Evolutionary conservation across 2,329 filamentous ascomycete species (phyloP), one percentile per base, ranked within the genome.

Genomic region (Fonsecaea monophora): DNA sequence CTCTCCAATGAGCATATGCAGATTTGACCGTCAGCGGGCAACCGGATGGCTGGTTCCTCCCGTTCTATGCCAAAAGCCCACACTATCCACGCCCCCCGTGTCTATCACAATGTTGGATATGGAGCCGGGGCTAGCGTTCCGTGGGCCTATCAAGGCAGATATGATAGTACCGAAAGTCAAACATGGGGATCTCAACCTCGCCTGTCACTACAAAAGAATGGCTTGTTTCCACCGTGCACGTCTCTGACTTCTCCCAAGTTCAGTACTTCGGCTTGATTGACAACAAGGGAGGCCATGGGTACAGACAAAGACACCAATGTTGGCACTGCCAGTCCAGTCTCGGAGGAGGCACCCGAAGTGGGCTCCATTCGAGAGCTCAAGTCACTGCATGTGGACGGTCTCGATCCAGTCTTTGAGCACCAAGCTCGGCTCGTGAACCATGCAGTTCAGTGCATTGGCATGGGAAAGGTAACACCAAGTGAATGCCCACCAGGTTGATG

Each of bases 401-500:
- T 66, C 45, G 64, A 66, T 30, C 64, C 64, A 5, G 54, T 66
- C 21, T 66, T 66, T 54, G 64, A 66, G 53, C 40, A 66, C 30
- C 64, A 66, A 60, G 59, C 64, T 15, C 53, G 45, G 34, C 45
- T 66, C 3, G 60, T 66, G 53, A 66, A 66, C 15, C 64, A 66
- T 66, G 59, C 69, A 35, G 63, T 71, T 15, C 68, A 68, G 21
- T 15, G 30, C 3, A 64, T 66, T 18, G 68, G 70, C 21, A 70
- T 70, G 90, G 92, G 92, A 42, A 83, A 66, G 60, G 64, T 66
- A 59, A 37, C 15, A 21, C 25, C 37, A 21, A 37, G 7, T 13
- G 9, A n/a, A 32, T 32, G 18, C 5, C 42, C 8, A 35, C 2
- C 8, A 34, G 13, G 15, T 15, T 38, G 30, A 15, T 12, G n/a